A percentile compares a stretch with the other conserved stretches of the same genome.
Conservation (phyloP, 2,329 filamentous ascomycete genomes). For the Neofusicoccum laricinum region DNA sequence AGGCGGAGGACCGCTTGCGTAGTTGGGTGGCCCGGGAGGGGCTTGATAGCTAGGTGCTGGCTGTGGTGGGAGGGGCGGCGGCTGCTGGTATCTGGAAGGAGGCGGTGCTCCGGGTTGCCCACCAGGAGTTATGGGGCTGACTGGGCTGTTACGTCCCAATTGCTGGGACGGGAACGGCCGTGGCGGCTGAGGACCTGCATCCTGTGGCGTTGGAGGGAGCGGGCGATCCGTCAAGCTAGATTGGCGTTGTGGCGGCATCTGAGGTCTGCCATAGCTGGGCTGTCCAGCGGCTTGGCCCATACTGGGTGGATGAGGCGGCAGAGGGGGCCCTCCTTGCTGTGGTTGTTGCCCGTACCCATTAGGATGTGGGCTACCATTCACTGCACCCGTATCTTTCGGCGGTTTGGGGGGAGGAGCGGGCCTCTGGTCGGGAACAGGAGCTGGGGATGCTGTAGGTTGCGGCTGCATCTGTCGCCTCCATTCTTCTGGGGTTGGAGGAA, state of each 20-base stretch:
- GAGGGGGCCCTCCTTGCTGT: constrained; percentile 19
- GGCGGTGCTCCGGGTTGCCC: constrained; percentile 20
- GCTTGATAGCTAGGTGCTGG: not conserved
- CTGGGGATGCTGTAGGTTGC: constrained; percentile 33
- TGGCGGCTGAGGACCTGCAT: constrained; percentile 26
- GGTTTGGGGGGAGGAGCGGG: constrained; percentile 48
- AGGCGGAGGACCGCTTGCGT: constrained; percentile 17
- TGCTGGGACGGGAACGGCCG: constrained; percentile 14
- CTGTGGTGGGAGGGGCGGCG: constrained; percentile 18
- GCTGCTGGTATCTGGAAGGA: constrained; percentile 24
- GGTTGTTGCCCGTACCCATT: constrained; percentile 23
- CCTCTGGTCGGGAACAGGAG: constrained; percentile 19
- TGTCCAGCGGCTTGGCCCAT: constrained; percentile 16
- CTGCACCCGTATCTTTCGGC: constrained; percentile 29
- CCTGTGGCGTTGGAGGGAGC: constrained; percentile 20
- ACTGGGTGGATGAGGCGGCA: constrained; percentile 31
- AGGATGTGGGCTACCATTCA: constrained; percentile 10
- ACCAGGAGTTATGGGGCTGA: constrained; percentile 36
- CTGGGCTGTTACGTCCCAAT: constrained; percentile 32
- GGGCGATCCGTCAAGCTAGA: constrained; percentile 26
- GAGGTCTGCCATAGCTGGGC: constrained; percentile 21
- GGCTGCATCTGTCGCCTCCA: constrained; percentile 32
- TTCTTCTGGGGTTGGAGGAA: constrained; percentile 71
- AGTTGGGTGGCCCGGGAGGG: constrained; percentile 17
- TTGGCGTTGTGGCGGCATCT: constrained; percentile 22